These are phyloP conservation scores for Hamamelis virginiana DNA, from an alignment of 164 flowering plant genomes.

Conservation along the genomic window DNA sequence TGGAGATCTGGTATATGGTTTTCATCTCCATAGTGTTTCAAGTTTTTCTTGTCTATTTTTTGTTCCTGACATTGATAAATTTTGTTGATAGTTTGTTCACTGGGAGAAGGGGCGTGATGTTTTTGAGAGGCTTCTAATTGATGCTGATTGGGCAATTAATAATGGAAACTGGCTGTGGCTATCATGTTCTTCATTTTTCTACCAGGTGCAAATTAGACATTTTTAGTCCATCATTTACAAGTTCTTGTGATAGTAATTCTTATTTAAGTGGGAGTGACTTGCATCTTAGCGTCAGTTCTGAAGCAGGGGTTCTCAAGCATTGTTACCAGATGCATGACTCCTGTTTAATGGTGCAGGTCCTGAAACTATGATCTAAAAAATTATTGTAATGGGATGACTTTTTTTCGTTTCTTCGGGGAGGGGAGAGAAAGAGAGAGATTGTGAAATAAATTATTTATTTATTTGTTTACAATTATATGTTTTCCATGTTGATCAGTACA, in stretches of 20 bases:
- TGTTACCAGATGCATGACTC: not conserved
- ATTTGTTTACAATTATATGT: too few species aligned
- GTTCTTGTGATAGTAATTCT: not conserved
- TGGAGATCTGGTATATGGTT: constrained; percentile 78
- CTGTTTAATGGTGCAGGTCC: not conserved
- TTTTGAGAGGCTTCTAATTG: constrained; percentile 88
- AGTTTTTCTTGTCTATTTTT: constrained; percentile 2
- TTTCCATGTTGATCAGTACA: constrained; percentile 47
- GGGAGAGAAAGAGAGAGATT: too few species aligned
- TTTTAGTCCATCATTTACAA: not conserved
- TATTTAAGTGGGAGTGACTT: not conserved
- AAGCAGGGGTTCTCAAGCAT: not conserved
- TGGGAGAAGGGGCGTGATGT: constrained; percentile 98
- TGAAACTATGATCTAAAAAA: not conserved
- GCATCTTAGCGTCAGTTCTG: not conserved
- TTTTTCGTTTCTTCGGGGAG: too few species aligned
- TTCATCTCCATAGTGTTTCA: not conserved
- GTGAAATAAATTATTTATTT: too few species aligned
- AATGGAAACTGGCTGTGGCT: constrained; percentile 98
- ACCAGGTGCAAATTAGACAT: constrained; percentile 54
- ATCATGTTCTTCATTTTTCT: constrained; percentile 94
- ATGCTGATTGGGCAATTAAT: constrained; percentile 96
- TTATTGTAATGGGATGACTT: not conserved
- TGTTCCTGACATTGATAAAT: constrained; percentile 11
- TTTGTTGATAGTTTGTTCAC: constrained; percentile 66